A percentile compares a stretch with the other conserved stretches of the same genome.
These are phyloP conservation scores for Plasmopara viticola DNA, from an alignment of 352 stramenopile genomes.

Conservation along the genomic window DNA sequence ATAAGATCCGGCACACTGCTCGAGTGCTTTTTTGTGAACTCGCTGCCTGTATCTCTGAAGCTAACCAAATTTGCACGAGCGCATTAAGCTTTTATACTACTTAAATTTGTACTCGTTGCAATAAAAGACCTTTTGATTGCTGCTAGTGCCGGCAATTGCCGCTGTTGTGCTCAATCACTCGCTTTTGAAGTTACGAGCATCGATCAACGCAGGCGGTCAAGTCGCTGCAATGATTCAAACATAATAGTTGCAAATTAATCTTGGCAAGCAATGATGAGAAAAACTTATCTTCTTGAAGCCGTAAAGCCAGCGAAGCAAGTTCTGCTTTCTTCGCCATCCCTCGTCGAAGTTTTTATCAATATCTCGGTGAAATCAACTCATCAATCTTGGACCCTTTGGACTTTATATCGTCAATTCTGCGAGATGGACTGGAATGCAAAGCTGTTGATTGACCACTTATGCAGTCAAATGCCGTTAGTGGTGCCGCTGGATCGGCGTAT, in stretches of 20 bases:
- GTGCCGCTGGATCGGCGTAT: slow-evolving; percentile 84
- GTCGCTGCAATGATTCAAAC: slow-evolving; percentile 6
- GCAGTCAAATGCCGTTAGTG: slow-evolving; percentile 71
- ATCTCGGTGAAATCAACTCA: slow-evolving; percentile 1
- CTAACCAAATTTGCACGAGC: no score
- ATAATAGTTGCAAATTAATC: neutral
- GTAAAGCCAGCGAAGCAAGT: slow-evolving; percentile 38
- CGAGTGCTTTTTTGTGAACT: no score
- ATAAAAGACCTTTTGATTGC: no score
- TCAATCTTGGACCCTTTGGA: slow-evolving; percentile 5
- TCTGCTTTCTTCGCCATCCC: slow-evolving; percentile 38
- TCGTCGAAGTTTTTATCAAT: slow-evolving; percentile 20
- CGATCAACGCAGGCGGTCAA: slow-evolving; percentile 16
- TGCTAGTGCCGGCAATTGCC: slow-evolving; percentile 11
- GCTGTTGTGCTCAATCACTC: slow-evolving; percentile 10
- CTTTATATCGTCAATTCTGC: slow-evolving; percentile 34
- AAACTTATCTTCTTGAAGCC: slow-evolving; percentile 46
- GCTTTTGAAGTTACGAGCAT: slow-evolving; percentile 10
- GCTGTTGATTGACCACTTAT: slow-evolving; percentile 78
- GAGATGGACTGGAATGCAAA: slow-evolving; percentile 40
- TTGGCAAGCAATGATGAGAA: slow-evolving; percentile 13
- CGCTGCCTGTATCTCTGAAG: no score
- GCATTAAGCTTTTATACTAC: no score
- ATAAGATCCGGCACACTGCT: no score
- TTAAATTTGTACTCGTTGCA: no score